Evolutionary conservation across 176 grass and related monocot genomes (phyloP), one percentile per base, ranked within the genome.

Genomic region (Ensete glaucum): DNA sequence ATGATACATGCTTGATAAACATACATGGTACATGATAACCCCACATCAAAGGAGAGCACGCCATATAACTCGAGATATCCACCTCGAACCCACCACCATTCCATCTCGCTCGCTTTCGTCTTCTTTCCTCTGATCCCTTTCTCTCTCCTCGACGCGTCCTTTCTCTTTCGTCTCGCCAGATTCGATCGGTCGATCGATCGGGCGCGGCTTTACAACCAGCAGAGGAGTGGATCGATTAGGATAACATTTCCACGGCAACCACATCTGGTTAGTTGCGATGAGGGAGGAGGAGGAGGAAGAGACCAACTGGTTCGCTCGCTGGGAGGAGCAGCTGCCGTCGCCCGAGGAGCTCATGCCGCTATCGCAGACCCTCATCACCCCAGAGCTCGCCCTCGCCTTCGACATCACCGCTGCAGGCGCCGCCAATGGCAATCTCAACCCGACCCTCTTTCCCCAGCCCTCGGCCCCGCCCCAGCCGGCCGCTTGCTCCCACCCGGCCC

Each of bases 361-460:
- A 24, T 27, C 72, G 1, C 52, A 73, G 9, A 55, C 52, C 17
- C 52, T 56, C 52, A 73, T 73, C 21, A 55, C 51, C 52, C 72
- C 72, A 11, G 72, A 55, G 21, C 72, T 73, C 72, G 72, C 72
- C 22, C 72, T 73, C 72, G 52, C 72, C 72, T 53, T 73, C 53
- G 52, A 73, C 71, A 73, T 56, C 49, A 20, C 53, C 24, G 56
- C 22, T 53, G 5, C 50, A 52, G 51, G 13, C 22, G 34, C 34
- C 34, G 34, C 34, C 34, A 43, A 43, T 43, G 34, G 34, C 34
- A 43, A 43, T 43, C 34, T 43, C 34, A 43, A 43, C 34, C 34
- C 34, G 4, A 4, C 34, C 34, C 34, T 6, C 34, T 43, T 43
- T 12, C 25, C 51, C 71, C 51, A 13, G 25, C 11, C 51, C 23